Conservation (phyloP, 1,284 basidiomycete species). For the Fomitopsis schrenkii region DNA sequence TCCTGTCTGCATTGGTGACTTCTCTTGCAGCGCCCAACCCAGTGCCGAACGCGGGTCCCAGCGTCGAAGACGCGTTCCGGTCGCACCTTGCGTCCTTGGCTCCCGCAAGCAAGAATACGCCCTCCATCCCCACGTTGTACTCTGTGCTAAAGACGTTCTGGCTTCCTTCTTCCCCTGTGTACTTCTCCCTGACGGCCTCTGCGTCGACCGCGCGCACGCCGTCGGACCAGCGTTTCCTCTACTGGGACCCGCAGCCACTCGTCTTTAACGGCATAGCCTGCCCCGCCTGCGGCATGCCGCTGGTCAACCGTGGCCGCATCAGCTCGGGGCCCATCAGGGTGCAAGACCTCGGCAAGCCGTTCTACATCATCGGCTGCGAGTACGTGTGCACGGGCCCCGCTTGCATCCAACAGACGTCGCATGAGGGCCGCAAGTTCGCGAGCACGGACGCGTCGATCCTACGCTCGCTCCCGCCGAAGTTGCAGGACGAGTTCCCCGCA, state of each 20-base stretch:
- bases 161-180: slow-evolving; percentile 69
- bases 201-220: slow-evolving; percentile 58
- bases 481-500: slow-evolving; percentile 71
- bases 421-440: slow-evolving; percentile 58
- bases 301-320: slow-evolving; percentile 64
- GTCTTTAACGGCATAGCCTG: slow-evolving; percentile 74
- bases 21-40: slow-evolving; percentile 56
- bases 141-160: slow-evolving; percentile 74
- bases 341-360: slow-evolving; percentile 70
- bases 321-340: slow-evolving; percentile 66
- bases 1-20: slow-evolving; percentile 50
- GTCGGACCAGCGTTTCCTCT: slow-evolving; percentile 68
- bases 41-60: slow-evolving; percentile 48
- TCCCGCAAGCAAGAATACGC: slow-evolving; percentile 38
- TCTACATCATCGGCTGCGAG: slow-evolving; percentile 77
- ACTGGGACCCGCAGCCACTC: slow-evolving; percentile 75
- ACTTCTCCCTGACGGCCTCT: slow-evolving; percentile 71
- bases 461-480: slow-evolving; percentile 55
- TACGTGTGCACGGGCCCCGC: slow-evolving; percentile 56
- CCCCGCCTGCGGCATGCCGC: slow-evolving; percentile 50
- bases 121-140: slow-evolving; percentile 61
- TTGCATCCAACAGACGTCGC: slow-evolving; percentile 34
- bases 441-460: slow-evolving; percentile 68
- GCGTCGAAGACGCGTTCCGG: slow-evolving; percentile 69
- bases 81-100: slow-evolving; percentile 62